phyloP scores from a whole-genome alignment of 176 grass and related monocot genomes.

The Ampelocalamus luodianensis region DNA sequence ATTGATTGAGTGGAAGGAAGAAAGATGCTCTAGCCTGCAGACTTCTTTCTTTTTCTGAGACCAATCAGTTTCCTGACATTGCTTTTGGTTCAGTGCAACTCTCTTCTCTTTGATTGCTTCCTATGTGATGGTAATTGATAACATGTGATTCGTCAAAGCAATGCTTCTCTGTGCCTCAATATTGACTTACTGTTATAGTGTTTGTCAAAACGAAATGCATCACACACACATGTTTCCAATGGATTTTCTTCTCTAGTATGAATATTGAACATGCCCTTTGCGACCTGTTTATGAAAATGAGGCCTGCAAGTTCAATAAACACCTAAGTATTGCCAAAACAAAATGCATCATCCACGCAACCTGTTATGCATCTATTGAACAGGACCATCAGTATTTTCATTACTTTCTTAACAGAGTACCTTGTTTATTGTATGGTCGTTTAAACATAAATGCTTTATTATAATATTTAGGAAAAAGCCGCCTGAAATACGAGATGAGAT shows the following conservation, averaged over 20 bases:
- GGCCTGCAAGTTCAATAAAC: neutral
- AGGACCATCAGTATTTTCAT: neutral
- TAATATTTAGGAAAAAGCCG: conserved; percentile 64
- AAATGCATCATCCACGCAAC: neutral
- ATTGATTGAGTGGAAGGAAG: neutral
- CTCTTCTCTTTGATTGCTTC: neutral
- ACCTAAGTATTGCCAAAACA: neutral
- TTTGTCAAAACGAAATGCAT: conserved; percentile 17
- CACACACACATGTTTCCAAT: too few relatives aligned
- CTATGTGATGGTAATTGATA: neutral
- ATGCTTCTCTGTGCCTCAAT: neutral
- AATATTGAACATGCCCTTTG: neutral
- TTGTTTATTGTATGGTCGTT: conserved; percentile 8
- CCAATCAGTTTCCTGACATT: neutral
- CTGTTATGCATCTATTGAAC: conserved; percentile 17
- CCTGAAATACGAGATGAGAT: conserved; percentile 78
- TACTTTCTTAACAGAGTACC: neutral
- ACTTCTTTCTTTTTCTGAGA: neutral
- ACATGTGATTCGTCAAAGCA: neutral
- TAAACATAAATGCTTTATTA: conserved; percentile 15
- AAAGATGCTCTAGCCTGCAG: neutral
- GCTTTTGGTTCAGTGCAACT: neutral
- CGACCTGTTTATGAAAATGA: neutral
- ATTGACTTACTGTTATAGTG: neutral
- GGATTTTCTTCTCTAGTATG: neutral